Percentiles rank a stretch among this genome's conserved stretches.
phyloP scores from a whole-genome alignment of 1,284 basidiomycete genomes.

The Boletellus deceptivus region DNA sequence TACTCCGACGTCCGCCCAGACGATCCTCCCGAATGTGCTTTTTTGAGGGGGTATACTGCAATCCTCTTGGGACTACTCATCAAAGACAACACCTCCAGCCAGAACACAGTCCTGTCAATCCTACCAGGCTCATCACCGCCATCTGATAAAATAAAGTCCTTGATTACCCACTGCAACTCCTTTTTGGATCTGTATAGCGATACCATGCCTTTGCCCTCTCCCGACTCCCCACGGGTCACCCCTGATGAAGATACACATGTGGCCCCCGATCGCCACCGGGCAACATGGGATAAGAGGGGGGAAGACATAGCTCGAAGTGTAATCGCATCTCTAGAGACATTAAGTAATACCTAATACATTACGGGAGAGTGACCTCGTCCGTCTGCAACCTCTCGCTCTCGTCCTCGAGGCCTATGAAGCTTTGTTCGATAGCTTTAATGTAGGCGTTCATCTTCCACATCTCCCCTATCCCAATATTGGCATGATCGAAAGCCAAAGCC shows the following conservation, averaged over 20 bases:
- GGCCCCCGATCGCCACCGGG: conserved; percentile 7
- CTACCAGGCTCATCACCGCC: conserved; percentile 38
- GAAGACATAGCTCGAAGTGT: conserved; percentile 49
- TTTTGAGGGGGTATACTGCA: conserved; percentile 66
- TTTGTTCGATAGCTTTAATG: conserved; percentile 66
- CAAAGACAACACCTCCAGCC: conserved; percentile 44
- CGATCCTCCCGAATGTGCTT: conserved; percentile 37
- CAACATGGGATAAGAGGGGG: conserved; percentile 37
- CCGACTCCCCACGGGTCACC: conserved; percentile 8
- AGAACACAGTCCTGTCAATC: conserved; percentile 41
- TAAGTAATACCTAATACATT: conserved; percentile 5
- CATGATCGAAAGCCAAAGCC: conserved; percentile 81
- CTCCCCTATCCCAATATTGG: conserved; percentile 67
- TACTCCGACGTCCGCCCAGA: conserved; percentile 26
- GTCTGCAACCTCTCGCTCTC: conserved; percentile 14
- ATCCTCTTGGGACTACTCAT: conserved; percentile 72
- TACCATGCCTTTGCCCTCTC: conserved; percentile 1
- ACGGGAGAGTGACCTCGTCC: conserved; percentile 21
- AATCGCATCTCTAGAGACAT: conserved; percentile 46
- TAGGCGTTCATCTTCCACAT: conserved; percentile 83
- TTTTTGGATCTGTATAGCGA: conserved; percentile 57
- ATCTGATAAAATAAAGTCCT: conserved; percentile 40
- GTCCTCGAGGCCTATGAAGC: conserved; percentile 57
- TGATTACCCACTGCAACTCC: conserved; percentile 53
- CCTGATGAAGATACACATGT: conserved; percentile 6